Percentiles rank a stretch among this genome's conserved stretches.
Evolutionary conservation across 2,329 filamentous ascomycete species (phyloP).

Genomic region (Chaetothyriales sp.): DNA sequence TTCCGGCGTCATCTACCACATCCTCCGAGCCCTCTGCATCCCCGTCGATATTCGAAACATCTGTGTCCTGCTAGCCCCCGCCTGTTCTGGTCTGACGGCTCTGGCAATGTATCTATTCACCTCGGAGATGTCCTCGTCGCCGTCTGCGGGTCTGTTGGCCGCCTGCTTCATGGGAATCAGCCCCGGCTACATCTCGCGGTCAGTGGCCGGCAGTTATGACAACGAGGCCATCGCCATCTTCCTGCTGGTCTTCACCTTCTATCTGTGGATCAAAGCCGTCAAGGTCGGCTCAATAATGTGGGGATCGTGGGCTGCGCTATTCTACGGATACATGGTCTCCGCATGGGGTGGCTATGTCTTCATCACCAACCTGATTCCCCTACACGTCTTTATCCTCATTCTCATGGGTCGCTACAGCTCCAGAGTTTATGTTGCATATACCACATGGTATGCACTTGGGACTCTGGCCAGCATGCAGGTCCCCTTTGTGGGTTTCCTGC

Average conservation of each 20-base stretch:
- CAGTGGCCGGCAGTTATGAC: slow-evolving; percentile 95
- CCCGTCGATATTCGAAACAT: slow-evolving; percentile 98
- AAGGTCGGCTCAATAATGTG: slow-evolving; percentile 95
- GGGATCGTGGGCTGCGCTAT: slow-evolving; percentile 84
- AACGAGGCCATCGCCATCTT: slow-evolving; percentile 99
- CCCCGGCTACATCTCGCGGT: slow-evolving; percentile 93
- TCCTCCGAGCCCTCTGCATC: slow-evolving; percentile 72
- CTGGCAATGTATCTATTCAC: slow-evolving; percentile 89
- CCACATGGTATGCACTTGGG: slow-evolving; percentile 92
- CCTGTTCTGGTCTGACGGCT: slow-evolving; percentile 84
- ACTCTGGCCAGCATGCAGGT: slow-evolving; percentile 98
- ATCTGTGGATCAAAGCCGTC: slow-evolving; percentile 95
- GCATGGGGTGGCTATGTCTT: slow-evolving; percentile 99
- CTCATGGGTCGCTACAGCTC: slow-evolving; percentile 95
- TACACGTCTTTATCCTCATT: slow-evolving; percentile 86
- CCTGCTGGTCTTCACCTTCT: slow-evolving; percentile 95
- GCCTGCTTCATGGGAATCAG: slow-evolving; percentile 95
- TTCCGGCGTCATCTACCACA: slow-evolving; percentile 89
- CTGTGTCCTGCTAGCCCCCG: slow-evolving; percentile 89
- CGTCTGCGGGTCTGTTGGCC: slow-evolving; percentile 85
- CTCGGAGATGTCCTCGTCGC: slow-evolving; percentile 90
- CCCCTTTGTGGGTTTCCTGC: slow-evolving; percentile 93
- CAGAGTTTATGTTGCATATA: slow-evolving; percentile 88
- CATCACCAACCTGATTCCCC: slow-evolving; percentile 90
- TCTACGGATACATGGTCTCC: slow-evolving; percentile 99